Base-by-base conservation (phyloP, 768 basidiomycete species). In the Kwoniella shandongensis region DNA sequence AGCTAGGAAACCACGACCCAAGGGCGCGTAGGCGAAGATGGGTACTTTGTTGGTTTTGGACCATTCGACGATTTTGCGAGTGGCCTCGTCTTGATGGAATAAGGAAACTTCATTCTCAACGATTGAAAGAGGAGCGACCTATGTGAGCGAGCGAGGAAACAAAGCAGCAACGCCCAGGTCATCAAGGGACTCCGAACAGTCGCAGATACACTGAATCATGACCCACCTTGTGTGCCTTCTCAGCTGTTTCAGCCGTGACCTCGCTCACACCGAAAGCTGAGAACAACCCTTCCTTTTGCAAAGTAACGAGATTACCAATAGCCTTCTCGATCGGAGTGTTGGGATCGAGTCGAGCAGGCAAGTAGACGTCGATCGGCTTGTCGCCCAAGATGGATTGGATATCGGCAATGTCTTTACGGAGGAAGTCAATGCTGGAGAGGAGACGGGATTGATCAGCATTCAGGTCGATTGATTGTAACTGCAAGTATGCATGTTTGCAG, bases 21-120 rank as follows among this genome's bases (percentile, higher is more conserved):
- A 63, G 10, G 77, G 76, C 20, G 83, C 82, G 66, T 87, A 87
- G 27, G 81, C 85, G 12, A 83, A 69, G n/a, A 87, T 80, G 4
- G 84, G 74, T 45, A 86, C 78, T 0, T 81, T 81, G n/a, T 85
- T 80, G 57, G 85, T 83, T 44, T 77, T 72, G 5, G 83, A 81
- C 1, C 83, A 79, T 1, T 79, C 79, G 56, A 86, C 80, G 12
- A 85, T 85, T 5, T 70, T 70, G 44, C 69, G 80, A 13, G 82
- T 80, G 51, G 83, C 79, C 22, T 79, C 76, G 58, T 83, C 83
- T 48, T 83, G 84, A 1, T 81, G 79, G 80, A 83, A 86, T 1
- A 83, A 80, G 64, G 83, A 85, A 38, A 85, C 76, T 70, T 88
- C 87, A 48, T 87, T 85, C 70, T 88, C 86, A 6, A 85, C 83